A percentile compares a stretch with the other conserved stretches of the same genome.
Evolutionary conservation across 495 filamentous ascomycete species (phyloP).

Genomic region (Apodospora peruviana): DNA sequence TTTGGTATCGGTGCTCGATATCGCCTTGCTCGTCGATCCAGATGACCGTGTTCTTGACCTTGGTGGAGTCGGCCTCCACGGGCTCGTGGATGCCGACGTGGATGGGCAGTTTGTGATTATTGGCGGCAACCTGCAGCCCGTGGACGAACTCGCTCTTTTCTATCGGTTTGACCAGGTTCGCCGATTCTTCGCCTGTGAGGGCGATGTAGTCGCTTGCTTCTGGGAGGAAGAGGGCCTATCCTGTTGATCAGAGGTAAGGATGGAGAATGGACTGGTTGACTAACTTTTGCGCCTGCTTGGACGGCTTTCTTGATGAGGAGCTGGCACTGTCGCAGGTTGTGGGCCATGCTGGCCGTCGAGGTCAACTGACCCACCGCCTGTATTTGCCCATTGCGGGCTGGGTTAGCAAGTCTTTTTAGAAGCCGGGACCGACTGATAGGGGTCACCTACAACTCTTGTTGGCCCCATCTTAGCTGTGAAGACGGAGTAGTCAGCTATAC

Average conservation of each 20-base stretch:
- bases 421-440: too few species aligned
- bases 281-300: slow-evolving; percentile 69
- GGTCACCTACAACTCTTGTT: too few species aligned
- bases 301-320: slow-evolving; percentile 66
- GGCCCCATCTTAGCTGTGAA: too few species aligned
- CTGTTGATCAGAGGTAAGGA: slow-evolving; percentile 3
- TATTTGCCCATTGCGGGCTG: too few species aligned
- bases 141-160: slow-evolving; percentile 55
- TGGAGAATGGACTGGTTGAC: neutral
- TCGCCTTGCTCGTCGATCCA: slow-evolving; percentile 37
- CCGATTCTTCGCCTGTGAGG: slow-evolving; percentile 55
- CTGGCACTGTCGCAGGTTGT: slow-evolving; percentile 74
- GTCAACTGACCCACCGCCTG: slow-evolving; percentile 87
- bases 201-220: slow-evolving; percentile 90
- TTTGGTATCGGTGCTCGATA: slow-evolving; percentile 44
- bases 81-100: slow-evolving; percentile 76
- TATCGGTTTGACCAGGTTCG: slow-evolving; percentile 58
- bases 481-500: too few species aligned
- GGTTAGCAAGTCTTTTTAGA: too few species aligned
- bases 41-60: slow-evolving; percentile 43
- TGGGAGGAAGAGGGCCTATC: slow-evolving; percentile 79
- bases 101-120: slow-evolving; percentile 56
- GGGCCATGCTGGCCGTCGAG: slow-evolving; percentile 69
- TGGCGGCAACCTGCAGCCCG: slow-evolving; percentile 64
- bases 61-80: slow-evolving; percentile 14